Conservation (phyloP, 2,329 filamentous ascomycete species). For the Verticillium zaregamsianum region DNA sequence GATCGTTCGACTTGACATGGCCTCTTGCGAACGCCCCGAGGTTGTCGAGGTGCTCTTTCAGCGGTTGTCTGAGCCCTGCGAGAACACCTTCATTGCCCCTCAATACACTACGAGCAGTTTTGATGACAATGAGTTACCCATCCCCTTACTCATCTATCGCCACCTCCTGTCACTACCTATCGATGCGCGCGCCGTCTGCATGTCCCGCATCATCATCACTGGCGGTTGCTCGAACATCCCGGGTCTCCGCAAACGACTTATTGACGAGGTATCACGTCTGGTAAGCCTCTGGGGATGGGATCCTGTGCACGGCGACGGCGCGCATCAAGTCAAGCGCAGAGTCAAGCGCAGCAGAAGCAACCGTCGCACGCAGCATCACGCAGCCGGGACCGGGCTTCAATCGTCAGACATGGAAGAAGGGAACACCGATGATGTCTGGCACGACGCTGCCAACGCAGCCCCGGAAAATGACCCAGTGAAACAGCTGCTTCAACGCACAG, state of each 20-base stretch:
- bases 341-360: constrained; percentile 32
- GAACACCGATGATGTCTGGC: constrained; percentile 25
- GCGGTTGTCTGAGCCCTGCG: constrained; percentile 68
- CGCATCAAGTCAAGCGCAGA: constrained; percentile 48
- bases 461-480: constrained; percentile 56
- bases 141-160: constrained; percentile 73
- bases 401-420: constrained; percentile 22
- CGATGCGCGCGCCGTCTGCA: constrained; percentile 79
- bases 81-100: constrained; percentile 68
- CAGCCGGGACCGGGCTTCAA: constrained; percentile 14
- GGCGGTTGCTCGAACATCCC: constrained; percentile 77
- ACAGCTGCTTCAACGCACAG: constrained; percentile 45
- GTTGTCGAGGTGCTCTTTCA: constrained; percentile 58
- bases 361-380: constrained; percentile 15
- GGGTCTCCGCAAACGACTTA: constrained; percentile 71
- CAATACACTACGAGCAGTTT: constrained; percentile 50
- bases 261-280: constrained; percentile 68
- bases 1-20: constrained; percentile 23
- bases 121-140: constrained; percentile 81
- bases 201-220: constrained; percentile 83
- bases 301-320: constrained; percentile 65
- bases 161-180: constrained; percentile 71
- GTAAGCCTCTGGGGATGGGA: constrained; percentile 73
- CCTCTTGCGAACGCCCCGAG: constrained; percentile 39
- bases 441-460: constrained; percentile 36